A percentile compares a stretch with the other conserved stretches of the same genome.
Conservation (phyloP, 257 asterid genomes). For the Petrea volubilis region DNA sequence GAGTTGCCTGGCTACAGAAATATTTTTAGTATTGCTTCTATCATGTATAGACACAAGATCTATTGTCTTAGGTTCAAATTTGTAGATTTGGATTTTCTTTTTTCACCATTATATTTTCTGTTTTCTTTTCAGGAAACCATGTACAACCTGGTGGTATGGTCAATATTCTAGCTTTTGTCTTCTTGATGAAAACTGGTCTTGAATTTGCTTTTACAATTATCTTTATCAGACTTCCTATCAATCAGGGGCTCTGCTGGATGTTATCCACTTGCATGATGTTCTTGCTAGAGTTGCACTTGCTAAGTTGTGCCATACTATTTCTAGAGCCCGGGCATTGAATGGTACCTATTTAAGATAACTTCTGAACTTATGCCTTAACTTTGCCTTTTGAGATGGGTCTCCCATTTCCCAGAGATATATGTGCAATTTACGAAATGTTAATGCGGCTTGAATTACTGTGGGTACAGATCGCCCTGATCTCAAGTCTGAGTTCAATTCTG, state of each 20-base stretch:
- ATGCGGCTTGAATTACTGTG: constrained; percentile 23
- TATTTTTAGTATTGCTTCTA: background rate
- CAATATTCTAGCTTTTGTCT: constrained; percentile 21
- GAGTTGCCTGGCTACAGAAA: constrained; percentile 14
- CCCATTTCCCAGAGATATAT: background rate
- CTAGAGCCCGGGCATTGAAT: constrained; percentile 91
- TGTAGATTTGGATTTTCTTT: background rate
- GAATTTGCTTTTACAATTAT: constrained; percentile 25
- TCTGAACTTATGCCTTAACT: background rate
- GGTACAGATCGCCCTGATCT: constrained; percentile 85
- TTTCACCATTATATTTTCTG: constrained; percentile 35
- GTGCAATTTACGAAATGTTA: constrained; percentile 17
- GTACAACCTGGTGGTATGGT: constrained; percentile 91
- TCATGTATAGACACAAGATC: background rate
- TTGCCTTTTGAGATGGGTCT: constrained; percentile 10
- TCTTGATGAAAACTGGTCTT: constrained; percentile 27
- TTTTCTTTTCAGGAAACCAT: constrained; percentile 69
- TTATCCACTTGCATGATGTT: constrained; percentile 97
- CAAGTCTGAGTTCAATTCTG: constrained; percentile 77
- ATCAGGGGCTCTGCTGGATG: constrained; percentile 95
- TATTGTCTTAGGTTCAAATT: background rate
- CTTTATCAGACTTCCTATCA: constrained; percentile 39
- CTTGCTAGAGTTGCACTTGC: constrained; percentile 99
- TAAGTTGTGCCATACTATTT: constrained; percentile 82
- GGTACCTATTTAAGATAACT: constrained; percentile 52